Percentiles rank a stretch among this genome's conserved stretches.
These are phyloP conservation scores for Mycena metata DNA, from an alignment of 768 basidiomycete species.

Conservation along the genomic window DNA sequence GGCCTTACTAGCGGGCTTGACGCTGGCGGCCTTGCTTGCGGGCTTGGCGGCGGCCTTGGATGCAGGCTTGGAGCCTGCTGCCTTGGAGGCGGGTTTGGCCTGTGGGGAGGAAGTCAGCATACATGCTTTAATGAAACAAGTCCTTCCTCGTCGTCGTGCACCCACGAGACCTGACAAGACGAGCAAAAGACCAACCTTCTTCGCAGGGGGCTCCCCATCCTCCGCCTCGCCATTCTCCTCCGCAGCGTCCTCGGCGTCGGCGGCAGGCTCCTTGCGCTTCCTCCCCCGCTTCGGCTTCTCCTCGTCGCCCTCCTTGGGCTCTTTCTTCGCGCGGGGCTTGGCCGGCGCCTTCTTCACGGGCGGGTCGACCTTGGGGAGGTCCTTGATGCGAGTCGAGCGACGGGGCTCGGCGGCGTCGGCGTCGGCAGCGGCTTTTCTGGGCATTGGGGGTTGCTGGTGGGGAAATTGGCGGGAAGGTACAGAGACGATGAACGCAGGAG, in stretches of 20 bases:
- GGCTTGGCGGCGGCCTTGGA: conserved; percentile 58
- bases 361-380: conserved; percentile 68
- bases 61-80: conserved; percentile 49
- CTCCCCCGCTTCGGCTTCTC: conserved; percentile 67
- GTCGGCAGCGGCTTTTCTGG: conserved; percentile 73
- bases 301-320: conserved; percentile 56
- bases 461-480: conserved; percentile 6
- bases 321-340: conserved; percentile 74
- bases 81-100: conserved; percentile 57
- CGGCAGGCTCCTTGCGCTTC: conserved; percentile 57
- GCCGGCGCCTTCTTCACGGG: conserved; percentile 70
- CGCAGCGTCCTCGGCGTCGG: conserved; percentile 47
- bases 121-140: too few species aligned
- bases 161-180: conserved; percentile 16
- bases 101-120: conserved; percentile 49
- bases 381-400: conserved; percentile 83
- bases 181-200: conserved; percentile 63
- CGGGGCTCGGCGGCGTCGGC: conserved; percentile 66
- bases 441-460: conserved; percentile 59
- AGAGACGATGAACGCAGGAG: conserved; percentile 26
- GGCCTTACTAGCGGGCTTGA: conserved; percentile 58
- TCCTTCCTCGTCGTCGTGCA: too few species aligned
- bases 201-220: conserved; percentile 66
- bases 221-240: conserved; percentile 45
- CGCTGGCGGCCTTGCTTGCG: conserved; percentile 48